Percentiles rank a stretch among this genome's conserved stretches.
Conservation (phyloP, 2,329 filamentous ascomycete genomes). For the Drechslera avenae region DNA sequence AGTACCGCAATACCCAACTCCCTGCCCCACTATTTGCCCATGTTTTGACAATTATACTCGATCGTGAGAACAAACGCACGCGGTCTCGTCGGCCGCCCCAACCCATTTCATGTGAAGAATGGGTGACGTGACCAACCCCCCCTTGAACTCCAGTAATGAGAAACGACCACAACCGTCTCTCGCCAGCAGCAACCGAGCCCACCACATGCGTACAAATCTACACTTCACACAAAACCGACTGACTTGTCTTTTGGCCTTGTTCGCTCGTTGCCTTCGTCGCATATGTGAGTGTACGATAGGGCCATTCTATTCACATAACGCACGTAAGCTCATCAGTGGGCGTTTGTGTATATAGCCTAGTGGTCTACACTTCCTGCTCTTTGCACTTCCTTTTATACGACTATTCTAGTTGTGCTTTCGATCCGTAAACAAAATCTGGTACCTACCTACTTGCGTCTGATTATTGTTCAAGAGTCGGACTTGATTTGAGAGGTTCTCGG, state of each 20-base stretch:
- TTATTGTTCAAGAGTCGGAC: too few species aligned
- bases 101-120: background rate
- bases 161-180: slow-evolving; percentile 8
- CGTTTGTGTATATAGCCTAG: slow-evolving; percentile 1
- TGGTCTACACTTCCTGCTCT: background rate
- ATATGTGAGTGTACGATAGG: background rate
- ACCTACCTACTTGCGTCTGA: too few species aligned
- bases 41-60: background rate
- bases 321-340: background rate
- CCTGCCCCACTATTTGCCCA: background rate
- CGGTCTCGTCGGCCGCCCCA: background rate
- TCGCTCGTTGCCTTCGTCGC: background rate
- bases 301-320: slow-evolving; percentile 5
- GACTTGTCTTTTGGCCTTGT: background rate
- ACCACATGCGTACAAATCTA: background rate
- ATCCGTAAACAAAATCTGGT: too few species aligned
- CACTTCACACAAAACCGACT: background rate
- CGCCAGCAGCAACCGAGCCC: background rate
- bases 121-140: background rate
- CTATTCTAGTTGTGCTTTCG: background rate
- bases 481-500: too few species aligned
- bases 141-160: slow-evolving; percentile 1
- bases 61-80: background rate
- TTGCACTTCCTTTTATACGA: background rate
- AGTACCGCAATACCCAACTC: background rate